Evolutionary conservation across 2,329 filamentous ascomycete species (phyloP).

Genomic region (Chaetomiaceae sp.): DNA sequence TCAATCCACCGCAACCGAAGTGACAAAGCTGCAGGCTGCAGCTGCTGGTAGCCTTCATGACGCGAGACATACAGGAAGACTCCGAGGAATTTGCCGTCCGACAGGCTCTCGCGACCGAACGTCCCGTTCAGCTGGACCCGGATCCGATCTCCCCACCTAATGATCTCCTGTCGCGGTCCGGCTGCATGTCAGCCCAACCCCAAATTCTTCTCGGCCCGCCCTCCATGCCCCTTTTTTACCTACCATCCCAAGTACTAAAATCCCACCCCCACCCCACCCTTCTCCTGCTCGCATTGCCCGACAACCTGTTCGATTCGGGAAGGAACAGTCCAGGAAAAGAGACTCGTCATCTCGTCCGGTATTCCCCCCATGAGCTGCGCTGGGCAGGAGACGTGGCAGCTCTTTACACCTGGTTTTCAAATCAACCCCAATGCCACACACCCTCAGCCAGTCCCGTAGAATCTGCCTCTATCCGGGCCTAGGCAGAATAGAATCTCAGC

Average conservation of each 20-base stretch:
- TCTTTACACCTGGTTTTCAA: background rate
- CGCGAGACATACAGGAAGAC: no score
- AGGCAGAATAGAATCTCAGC: background rate
- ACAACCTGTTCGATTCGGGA: background rate
- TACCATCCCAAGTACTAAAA: no score
- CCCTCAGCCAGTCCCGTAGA: background rate
- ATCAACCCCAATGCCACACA: conserved; percentile 1
- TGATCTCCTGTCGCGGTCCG: conserved; percentile 4
- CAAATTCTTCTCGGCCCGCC: background rate
- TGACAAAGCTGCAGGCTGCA: no score
- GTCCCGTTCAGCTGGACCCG: background rate
- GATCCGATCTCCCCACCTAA: background rate
- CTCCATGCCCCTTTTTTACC: background rate
- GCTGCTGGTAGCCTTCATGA: no score
- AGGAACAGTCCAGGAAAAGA: no score
- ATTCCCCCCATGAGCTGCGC: background rate
- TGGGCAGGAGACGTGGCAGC: conserved; percentile 7
- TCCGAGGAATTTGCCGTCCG: no score
- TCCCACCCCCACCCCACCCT: background rate
- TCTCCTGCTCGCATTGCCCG: background rate
- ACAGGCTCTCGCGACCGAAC: no score
- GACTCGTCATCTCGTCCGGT: background rate
- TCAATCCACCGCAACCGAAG: no score
- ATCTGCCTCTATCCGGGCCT: background rate
- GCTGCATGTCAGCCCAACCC: conserved; percentile 14